Conservation (phyloP, 306 rosid genomes). For the Prunus armeniaca region DNA sequence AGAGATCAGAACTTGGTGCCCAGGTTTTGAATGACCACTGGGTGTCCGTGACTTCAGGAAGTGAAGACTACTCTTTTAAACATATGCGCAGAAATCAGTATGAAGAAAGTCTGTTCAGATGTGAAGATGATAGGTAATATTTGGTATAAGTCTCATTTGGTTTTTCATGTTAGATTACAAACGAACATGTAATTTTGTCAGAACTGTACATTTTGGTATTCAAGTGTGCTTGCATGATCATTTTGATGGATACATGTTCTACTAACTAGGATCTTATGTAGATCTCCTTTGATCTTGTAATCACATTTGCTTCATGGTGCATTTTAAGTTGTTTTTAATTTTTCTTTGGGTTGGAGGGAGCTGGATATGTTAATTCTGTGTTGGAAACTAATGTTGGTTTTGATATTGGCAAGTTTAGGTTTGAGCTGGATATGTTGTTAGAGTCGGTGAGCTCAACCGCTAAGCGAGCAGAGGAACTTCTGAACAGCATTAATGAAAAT, state of each 20-base stretch:
- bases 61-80: conserved; percentile 98
- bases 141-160: not conserved
- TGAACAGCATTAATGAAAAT: conserved; percentile 61
- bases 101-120: conserved; percentile 92
- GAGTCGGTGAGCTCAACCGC: conserved; percentile 91
- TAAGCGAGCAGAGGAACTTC: conserved; percentile 82
- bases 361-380: not conserved
- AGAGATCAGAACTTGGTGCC: conserved; percentile 85
- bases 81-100: conserved; percentile 98
- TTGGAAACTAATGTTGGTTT: conserved; percentile 14
- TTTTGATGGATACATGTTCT: not conserved
- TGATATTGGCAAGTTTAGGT: conserved; percentile 47
- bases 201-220: too few species aligned
- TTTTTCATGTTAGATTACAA: too few species aligned
- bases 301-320: not conserved
- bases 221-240: conserved; percentile 1
- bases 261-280: not conserved
- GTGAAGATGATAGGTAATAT: conserved; percentile 96
- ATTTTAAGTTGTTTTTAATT: not conserved
- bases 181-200: too few species aligned
- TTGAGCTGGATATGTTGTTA: conserved; percentile 95
- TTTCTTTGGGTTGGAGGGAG: not conserved
- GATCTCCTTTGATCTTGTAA: not conserved
- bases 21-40: conserved; percentile 93
- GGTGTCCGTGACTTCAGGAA: conserved; percentile 99